Evolutionary conservation across 148 eudicot genomes (phyloP), one percentile per base, ranked within the genome.

Genomic region (Rhododendron williamsianum): DNA sequence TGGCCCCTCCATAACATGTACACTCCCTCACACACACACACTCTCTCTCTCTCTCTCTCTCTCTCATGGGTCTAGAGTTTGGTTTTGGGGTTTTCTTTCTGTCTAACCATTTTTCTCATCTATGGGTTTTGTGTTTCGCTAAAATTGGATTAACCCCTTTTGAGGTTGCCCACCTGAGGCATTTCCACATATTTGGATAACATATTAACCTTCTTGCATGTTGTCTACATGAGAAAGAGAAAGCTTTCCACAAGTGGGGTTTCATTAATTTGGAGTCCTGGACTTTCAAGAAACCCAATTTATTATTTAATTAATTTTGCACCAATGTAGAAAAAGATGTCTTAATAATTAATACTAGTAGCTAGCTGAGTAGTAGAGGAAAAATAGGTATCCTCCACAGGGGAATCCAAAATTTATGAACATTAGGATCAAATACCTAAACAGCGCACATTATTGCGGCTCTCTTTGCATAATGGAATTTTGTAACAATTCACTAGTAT

Each of bases 111-210:
- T 80, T 80, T 81, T 33, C 67, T 81, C 69, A 18, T 38, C 6
- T 38, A 63, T 82, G 73, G 84, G 84, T 38, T 58, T 63, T 58
- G 35, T 63, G 73, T 63, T 27, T 38, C 43, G 36, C 73, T 38
- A 60, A 30, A 21, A 60, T 82, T 58, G 72, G 21, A 23, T 81
- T 81, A 18, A 9, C 71, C 13, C 15, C 23, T 56, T 36, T 58
- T 81, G 19, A 82, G 51, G 58, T 82, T 82, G 43, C 74, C 73
- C 84, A 58, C 52, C 51, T 82, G 49, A 82, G 63, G 74, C 74
- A 60, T 82, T 36, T 63, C 52, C 74, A 38, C 35, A 25, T 15
- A 21, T 30, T 63, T 82, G 84, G 73, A 9, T 36, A 21, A 81
- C 56, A n/a, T n/a, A 12, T 48, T 3, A 9, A 16, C 80, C 80